These are phyloP conservation scores for Alternaria incomplexa DNA, from an alignment of 2,329 filamentous ascomycete species.

Conservation along the genomic window DNA sequence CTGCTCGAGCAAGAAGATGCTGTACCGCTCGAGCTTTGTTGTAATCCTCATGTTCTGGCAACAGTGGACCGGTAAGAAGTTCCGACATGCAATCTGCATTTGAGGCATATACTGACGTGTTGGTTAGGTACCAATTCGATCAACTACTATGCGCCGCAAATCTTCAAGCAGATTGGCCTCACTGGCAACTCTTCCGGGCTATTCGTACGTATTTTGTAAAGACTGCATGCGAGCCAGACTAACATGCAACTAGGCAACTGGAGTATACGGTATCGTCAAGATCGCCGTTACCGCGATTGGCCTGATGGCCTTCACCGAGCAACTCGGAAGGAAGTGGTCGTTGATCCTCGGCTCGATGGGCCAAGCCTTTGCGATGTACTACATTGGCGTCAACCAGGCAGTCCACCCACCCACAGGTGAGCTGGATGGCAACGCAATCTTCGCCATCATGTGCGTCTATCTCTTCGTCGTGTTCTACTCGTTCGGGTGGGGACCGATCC, in stretches of 20 bases:
- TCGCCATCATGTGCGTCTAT: conserved; percentile 61
- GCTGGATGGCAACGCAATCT: conserved; percentile 48
- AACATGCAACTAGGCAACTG: conserved; percentile 9
- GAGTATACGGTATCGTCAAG: conserved; percentile 56
- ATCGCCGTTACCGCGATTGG: conserved; percentile 53
- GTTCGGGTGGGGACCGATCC: conserved; percentile 56
- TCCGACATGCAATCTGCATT: neutral
- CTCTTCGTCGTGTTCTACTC: conserved; percentile 56
- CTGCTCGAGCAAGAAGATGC: conserved; percentile 46
- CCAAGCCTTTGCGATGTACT: conserved; percentile 53
- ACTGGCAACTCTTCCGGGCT: conserved; percentile 47
- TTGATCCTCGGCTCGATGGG: conserved; percentile 51
- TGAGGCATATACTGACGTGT: neutral
- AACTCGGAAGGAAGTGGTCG: conserved; percentile 54
- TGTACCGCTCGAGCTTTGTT: conserved; percentile 51
- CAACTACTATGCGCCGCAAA: conserved; percentile 54
- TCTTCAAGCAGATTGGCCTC: conserved; percentile 53
- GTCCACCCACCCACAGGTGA: conserved; percentile 43
- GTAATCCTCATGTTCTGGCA: conserved; percentile 55
- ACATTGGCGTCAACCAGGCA: conserved; percentile 42
- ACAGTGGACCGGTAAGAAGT: conserved; percentile 46
- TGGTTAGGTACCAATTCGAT: conserved; percentile 28
- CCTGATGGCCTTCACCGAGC: conserved; percentile 55
- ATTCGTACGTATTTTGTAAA: conserved; percentile 47
- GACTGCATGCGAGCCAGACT: neutral